phyloP scores from a whole-genome alignment of 2,329 filamentous ascomycete species.

The Epichloe elymi region DNA sequence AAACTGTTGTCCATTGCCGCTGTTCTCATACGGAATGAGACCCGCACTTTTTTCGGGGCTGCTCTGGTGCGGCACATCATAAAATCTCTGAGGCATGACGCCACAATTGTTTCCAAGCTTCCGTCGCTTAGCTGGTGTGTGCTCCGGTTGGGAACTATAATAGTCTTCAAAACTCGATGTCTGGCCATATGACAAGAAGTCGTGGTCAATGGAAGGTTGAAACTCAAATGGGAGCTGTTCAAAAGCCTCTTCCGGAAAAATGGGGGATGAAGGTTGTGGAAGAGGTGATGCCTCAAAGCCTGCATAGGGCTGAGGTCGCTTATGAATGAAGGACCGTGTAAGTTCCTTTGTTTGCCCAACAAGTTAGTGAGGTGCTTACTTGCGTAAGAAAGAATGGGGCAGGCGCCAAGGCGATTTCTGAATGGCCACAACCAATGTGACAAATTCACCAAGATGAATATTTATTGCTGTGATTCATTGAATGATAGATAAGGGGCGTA shows the following conservation, averaged over 20 bases:
- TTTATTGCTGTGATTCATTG: neutral
- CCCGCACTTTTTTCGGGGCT: neutral
- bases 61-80: conserved; percentile 1
- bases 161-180: conserved; percentile 19
- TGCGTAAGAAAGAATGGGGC: neutral
- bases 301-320: conserved; percentile 16
- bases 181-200: conserved; percentile 18
- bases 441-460: neutral
- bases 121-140: conserved; percentile 19
- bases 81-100: conserved; percentile 17
- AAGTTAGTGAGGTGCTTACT: conserved; percentile 22
- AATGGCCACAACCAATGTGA: neutral
- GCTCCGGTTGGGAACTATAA: conserved; percentile 13
- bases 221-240: conserved; percentile 9
- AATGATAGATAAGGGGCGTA: neutral
- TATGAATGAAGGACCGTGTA: conserved; percentile 15
- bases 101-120: conserved; percentile 16
- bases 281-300: conserved; percentile 11
- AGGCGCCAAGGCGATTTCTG: neutral
- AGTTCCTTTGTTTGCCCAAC: conserved; percentile 18
- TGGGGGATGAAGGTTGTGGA: conserved; percentile 10
- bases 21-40: neutral
- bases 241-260: conserved; percentile 7
- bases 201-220: conserved; percentile 15
- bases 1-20: conserved; percentile 8